Evolutionary conservation across 805 yeast species (phyloP), one percentile per base, ranked within the genome.

Genomic region (Wickerhamomyces hampshirensis): DNA sequence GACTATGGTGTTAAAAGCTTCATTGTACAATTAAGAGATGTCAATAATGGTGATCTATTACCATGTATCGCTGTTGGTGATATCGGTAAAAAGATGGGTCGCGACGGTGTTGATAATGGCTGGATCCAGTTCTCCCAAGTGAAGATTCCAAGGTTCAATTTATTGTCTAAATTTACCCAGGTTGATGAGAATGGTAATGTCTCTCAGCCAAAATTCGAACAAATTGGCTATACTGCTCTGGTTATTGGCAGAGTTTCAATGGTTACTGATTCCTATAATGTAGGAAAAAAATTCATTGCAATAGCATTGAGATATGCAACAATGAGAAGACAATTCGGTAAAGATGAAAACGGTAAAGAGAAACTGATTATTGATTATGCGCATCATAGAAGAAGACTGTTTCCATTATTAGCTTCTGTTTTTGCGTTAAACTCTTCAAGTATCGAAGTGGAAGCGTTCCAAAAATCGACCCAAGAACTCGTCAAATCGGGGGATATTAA

Each of bases 1-100:
- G 97, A 89, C 60, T 80, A 85, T 58, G 97, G 96, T 35, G 96
- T 89, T 35, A 86, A 85, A 63, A 84, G 88, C n/a, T 89, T 89
- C 65, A 84, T 88, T 24, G 96, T 88, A n/a, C 97, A 95, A 29
- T 65, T 88, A 47, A 73, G 97, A 60, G 91, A 87, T 61, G 57
- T 75, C 13, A 68, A 75, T 41, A 91, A 84, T n/a, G 38, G 35
- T 64, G 70, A 81, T 39, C 62, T 88, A 44, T 60, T 73, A 48
- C 86, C 94, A 3, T 96, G 96, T 37, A 66, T 88, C 39, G 63
- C 84, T 24, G 70, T 87, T 47, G 97, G 97, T 44, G 97, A 88
- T 58, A 86, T 88, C 55, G 97, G 97, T 39, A 77, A 84, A 44
- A 88, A 88, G 65, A 87, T 89, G 95, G 97, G 97, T 37, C 73